Percentiles rank a stretch among this genome's conserved stretches.
These are phyloP conservation scores for Nowakowskiella sp. DNA, from an alignment of 192 early-diverging fungal genomes.

Conservation along the genomic window DNA sequence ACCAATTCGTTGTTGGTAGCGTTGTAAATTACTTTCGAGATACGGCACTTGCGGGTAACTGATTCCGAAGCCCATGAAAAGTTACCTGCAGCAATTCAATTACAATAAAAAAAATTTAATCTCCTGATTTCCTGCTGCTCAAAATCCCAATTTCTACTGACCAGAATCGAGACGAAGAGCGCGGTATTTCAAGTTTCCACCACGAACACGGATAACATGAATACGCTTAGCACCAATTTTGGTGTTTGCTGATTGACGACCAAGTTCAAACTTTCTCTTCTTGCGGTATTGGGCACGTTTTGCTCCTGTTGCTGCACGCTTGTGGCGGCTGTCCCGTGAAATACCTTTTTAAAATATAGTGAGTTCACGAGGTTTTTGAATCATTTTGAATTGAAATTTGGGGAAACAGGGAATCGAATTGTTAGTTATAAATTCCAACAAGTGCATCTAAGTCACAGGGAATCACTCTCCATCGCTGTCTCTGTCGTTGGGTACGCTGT, in stretches of 20 bases:
- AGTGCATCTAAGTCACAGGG: too few species aligned
- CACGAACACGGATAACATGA: conserved; percentile 92
- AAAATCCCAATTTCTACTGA: conserved; percentile 14
- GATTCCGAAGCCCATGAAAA: conserved; percentile 97
- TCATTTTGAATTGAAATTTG: too few species aligned
- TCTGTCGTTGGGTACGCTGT: too few species aligned
- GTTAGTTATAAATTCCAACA: too few species aligned
- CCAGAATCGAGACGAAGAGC: conserved; percentile 90
- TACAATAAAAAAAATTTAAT: conserved; percentile 5
- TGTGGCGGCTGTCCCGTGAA: conserved; percentile 98
- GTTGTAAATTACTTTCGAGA: conserved; percentile 94
- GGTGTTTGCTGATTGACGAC: conserved; percentile 97
- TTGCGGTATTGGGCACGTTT: conserved; percentile 99
- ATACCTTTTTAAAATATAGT: too few species aligned
- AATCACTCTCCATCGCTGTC: too few species aligned
- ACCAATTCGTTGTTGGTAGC: conserved; percentile 99
- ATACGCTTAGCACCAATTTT: conserved; percentile 95
- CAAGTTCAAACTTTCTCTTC: conserved; percentile 99
- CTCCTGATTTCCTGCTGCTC: conserved; percentile 52
- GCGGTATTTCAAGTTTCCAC: conserved; percentile 97
- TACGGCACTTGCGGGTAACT: conserved; percentile 92
- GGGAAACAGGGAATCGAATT: too few species aligned
- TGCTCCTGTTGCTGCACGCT: conserved; percentile 94
- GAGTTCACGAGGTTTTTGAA: too few species aligned
- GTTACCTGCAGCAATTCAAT: conserved; percentile 58